phyloP scores from a whole-genome alignment of 441 rosid species.

The Populus trichocarpa region DNA sequence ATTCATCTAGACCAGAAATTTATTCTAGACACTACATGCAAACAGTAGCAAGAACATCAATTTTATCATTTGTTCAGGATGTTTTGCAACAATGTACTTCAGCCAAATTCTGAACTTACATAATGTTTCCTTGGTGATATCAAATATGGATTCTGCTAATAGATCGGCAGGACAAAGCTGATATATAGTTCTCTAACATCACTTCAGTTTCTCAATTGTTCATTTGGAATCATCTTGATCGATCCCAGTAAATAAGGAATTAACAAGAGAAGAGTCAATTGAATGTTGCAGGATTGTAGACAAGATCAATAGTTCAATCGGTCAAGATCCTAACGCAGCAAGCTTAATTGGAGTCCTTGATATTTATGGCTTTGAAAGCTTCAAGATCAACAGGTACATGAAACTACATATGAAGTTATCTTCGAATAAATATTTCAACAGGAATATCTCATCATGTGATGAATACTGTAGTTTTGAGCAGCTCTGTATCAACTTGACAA shows the following conservation, averaged over 20 bases:
- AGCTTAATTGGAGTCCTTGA: constrained; percentile 87
- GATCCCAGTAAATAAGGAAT: constrained; percentile 11
- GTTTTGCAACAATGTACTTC: neutral
- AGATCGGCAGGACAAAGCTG: neutral
- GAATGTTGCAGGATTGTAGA: constrained; percentile 76
- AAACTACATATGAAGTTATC: neutral
- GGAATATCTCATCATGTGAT: constrained; percentile 18
- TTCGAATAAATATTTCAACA: neutral
- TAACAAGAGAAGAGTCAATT: constrained; percentile 35
- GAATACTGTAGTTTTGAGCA: constrained; percentile 67
- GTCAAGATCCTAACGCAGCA: constrained; percentile 80
- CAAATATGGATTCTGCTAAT: neutral
- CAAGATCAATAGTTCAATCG: constrained; percentile 77
- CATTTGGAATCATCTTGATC: constrained; percentile 3
- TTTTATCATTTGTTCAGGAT: neutral
- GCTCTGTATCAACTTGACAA: constrained; percentile 88
- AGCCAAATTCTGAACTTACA: neutral
- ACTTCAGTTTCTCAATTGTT: constrained; percentile 2
- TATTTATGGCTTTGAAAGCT: constrained; percentile 95
- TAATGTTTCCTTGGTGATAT: neutral
- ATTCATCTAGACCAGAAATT: constrained; percentile 4
- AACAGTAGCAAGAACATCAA: constrained; percentile 1
- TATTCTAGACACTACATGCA: constrained; percentile 1
- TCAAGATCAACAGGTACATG: constrained; percentile 88
- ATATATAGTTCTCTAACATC: neutral